Conservation (phyloP, 164 flowering plant species). For the Annona squamosa region DNA sequence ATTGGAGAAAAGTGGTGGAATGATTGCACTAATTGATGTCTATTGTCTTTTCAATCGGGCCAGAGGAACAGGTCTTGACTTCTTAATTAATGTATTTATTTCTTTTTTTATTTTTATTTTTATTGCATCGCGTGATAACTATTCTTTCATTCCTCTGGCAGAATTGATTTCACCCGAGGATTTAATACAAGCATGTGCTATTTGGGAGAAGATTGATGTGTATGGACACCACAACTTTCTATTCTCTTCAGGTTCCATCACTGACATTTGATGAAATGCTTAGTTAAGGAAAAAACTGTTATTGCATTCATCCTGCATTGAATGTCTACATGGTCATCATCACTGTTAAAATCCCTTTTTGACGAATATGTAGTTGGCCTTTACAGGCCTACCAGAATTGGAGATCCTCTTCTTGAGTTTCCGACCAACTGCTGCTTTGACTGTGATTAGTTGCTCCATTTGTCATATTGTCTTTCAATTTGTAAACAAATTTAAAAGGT, state of each 20-base stretch:
- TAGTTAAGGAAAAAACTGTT: not conserved
- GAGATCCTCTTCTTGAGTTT: not conserved
- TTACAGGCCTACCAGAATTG: not conserved
- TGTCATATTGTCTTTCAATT: not conserved
- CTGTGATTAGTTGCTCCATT: not conserved
- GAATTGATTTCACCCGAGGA: slow-evolving; percentile 97
- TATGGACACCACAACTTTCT: slow-evolving; percentile 35
- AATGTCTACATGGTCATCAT: not conserved
- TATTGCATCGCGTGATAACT: not conserved
- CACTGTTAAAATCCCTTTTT: too few relatives aligned
- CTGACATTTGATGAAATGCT: slow-evolving; percentile 6
- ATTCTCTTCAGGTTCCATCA: slow-evolving; percentile 15
- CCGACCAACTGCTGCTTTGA: not conserved
- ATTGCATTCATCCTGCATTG: not conserved
- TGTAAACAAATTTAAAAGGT: not conserved
- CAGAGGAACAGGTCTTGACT: slow-evolving; percentile 78
- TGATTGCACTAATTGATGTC: slow-evolving; percentile 79
- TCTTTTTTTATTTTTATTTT: not conserved
- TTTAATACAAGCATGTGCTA: slow-evolving; percentile 83
- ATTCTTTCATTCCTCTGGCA: slow-evolving; percentile 20
- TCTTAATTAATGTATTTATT: not conserved
- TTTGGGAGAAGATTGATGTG: slow-evolving; percentile 98
- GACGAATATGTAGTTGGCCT: not conserved
- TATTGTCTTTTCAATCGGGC: slow-evolving; percentile 98
- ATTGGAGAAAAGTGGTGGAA: slow-evolving; percentile 88